Evolutionary conservation across 352 stramenopile genomes (phyloP), one percentile per base, ranked within the genome.

Genomic region (Pythium guiyangense): DNA sequence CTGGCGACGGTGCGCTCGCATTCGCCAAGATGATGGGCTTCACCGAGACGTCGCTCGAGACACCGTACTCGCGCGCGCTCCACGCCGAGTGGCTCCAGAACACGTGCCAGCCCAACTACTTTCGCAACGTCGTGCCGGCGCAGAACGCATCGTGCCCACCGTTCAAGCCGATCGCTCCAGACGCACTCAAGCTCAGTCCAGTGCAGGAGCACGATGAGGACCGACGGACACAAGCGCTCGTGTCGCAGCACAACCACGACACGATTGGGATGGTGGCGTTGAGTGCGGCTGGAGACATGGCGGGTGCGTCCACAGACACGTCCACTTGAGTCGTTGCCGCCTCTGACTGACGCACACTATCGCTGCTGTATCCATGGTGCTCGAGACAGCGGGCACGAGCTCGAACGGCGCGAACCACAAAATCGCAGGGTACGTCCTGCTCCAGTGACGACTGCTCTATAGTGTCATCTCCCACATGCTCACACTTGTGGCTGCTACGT

Each of bases 11-110:
- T 39, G 90, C 90, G 47, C 74, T 91, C 18, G 66, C 42, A 49
- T 97, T 97, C 64, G 90, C 88, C 12, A 90, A 89, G 56, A 96
- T 97, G 87, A 92, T 96, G 80, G 87, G 88, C 22, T 91, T 96
- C 35, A n/a, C 79, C 14, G 84, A 93, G 52, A 83, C 77, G 26
- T 68, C 77, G 15, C 67, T 96, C 27, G 65, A 74, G 27, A 96
- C 86, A 17, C 65, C 70, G 12, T 67, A 79, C 46, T 96, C 87
- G 6, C 56, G 55, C 6, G 55, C 73, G 39, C 62, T 88, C 39
- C 72, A 86, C 57, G 29, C 66, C 2, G 42, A 83, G 5, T 97
- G 90, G 90, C 47, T 60, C 3, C 44, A 57, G 8, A 69, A 77
- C 34, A 62, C 69, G 10, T 97, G 90, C 59, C 90, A 97, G 63